Evolutionary conservation across 202 grass and related monocot genomes (phyloP), one percentile per base, ranked within the genome.

Genomic region (Bolboschoenoplectus hybrid): DNA sequence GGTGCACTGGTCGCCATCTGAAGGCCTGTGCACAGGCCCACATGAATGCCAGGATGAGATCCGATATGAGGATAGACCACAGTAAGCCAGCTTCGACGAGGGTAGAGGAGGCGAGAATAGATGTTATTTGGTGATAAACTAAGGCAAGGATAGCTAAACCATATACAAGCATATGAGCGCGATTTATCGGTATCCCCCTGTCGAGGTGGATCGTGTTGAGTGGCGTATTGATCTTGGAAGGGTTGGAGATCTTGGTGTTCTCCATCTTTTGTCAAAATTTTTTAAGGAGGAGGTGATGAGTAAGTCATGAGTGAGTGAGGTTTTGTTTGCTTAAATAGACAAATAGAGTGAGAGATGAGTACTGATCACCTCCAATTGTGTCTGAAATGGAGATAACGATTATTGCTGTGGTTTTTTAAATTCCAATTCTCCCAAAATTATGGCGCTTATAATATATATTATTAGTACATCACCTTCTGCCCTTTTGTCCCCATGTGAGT

Each of bases 1-100:
- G 88, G 6, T 69, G 55, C 6, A 91, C 86, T 1, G 89, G 92
- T 2, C 92, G 89, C 88, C 74, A 87, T 84, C 87, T 85, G 68
- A 67, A 60, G 35, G 92, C 41, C 84, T 94, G 92, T 1, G 74
- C 71, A n/a, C 81, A 65, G 44, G 55, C 6, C 92, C 92, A 94
- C 17, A 88, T 12, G 36, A 91, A 94, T 3, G 91, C 67, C 1
- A 94, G 68, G 36, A 78, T 62, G 7, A 88, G 57, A 66, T 90
- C 92, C 0, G 89, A 85, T 16, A 67, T 1, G 44, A 86, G 80
- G 70, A 91, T 87, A 1, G 9, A 17, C 44, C 39, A 83, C 16
- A 70, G 7, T 17, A 68, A 32, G 17, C 63, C 1, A 2, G 62
- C 81, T 1, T 83, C 20, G 3, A 83, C 0, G 13, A 83, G 2